Evolutionary conservation across 305 asterid species (phyloP).

Genomic region (Solanum hybrid): DNA sequence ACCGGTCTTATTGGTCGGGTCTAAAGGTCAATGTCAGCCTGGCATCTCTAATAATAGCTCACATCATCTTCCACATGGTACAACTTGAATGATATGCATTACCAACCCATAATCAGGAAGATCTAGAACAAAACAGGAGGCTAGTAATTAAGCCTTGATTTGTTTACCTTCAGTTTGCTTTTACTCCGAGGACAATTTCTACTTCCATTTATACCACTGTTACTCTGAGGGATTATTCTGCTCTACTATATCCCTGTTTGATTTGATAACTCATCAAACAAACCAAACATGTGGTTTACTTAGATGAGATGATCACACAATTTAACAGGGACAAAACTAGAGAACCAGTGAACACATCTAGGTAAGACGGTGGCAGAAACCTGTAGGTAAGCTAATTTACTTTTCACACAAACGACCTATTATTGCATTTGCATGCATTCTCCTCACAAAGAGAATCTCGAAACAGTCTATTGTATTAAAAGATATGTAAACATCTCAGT

Average conservation of each 20-base stretch:
- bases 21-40: not conserved
- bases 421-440: not conserved
- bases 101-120: not conserved
- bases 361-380: not conserved
- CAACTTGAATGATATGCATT: not conserved
- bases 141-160: not conserved
- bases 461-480: not conserved
- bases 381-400: not conserved
- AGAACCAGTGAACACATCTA: not conserved
- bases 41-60: not conserved
- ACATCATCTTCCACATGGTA: not conserved
- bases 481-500: not conserved
- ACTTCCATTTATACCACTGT: not conserved
- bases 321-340: not conserved
- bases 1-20: not conserved
- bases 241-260: not conserved
- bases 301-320: not conserved
- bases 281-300: not conserved
- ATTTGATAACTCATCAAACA: not conserved
- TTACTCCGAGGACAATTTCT: not conserved
- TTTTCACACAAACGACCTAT: not conserved
- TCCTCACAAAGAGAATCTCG: not conserved
- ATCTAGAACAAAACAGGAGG: not conserved
- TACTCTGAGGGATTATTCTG: not conserved
- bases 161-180: not conserved